Evolutionary conservation across 2,329 filamentous ascomycete species (phyloP), one percentile per base, ranked within the genome.

Genomic region (Alternaria sp.): DNA sequence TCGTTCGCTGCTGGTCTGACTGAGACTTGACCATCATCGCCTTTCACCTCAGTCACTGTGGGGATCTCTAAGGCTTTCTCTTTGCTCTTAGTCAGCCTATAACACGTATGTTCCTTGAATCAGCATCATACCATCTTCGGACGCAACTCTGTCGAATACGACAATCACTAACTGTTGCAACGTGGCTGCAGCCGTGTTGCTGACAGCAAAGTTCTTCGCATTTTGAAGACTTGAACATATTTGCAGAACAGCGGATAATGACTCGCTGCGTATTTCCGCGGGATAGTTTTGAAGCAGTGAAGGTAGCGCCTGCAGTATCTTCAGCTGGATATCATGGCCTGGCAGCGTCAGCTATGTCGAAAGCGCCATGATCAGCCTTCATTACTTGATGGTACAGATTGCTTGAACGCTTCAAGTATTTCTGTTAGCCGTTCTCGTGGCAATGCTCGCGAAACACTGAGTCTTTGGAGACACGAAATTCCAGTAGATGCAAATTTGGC

Each of bases 131-230:
- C 90, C 90, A 77, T 97, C 94, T 83, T 97, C 94, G 6, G 84
- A 83, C 1, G 90, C 87, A 2, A 97, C 93, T 78, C 96, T 96
- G 78, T 98, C 96, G 80, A 97, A 98, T 0, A 97, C 92, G 1
- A 92, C 91, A 30, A 96, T 93, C 8, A 98, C 90, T 14, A 99
- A 87, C 79, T 98, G 96, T 80, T 97, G 95, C 58, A 99, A 84
- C 3, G 96, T 98, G n/a, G 96, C 96, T 25, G 95, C 93, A 10
- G 96, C 96, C 1, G 96, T 98, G 72, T 96, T 96, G 76, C 95
- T 96, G 71, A 99, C 94, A 55, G 97, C 94, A 25, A 90, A 89
- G 82, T 94, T 96, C 82, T 97, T 98, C 80, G 92, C 96, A 60
- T 89, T 91, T 80, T 98, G 94, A 53, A 99, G 82, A 55, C 93